phyloP scores from a whole-genome alignment of 495 filamentous ascomycete species.

The Geoglossum glabrum region DNA sequence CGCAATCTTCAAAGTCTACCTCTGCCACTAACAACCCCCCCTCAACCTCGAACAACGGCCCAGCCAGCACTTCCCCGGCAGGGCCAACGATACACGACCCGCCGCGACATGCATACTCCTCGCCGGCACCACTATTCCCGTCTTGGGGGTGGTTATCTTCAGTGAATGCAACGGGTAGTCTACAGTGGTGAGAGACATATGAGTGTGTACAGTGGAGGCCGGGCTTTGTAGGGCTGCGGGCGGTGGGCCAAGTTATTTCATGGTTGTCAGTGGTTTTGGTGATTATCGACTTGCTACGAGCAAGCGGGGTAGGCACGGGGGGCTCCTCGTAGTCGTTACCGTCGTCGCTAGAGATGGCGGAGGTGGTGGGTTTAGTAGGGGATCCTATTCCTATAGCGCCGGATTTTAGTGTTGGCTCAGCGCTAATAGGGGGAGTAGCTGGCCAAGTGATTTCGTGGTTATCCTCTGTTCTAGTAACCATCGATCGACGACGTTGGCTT shows the following conservation, averaged over 20 bases:
- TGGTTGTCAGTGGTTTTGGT: slow-evolving; percentile 27
- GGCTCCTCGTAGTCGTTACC: neutral
- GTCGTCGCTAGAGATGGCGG: neutral
- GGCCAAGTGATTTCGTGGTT: slow-evolving; percentile 35
- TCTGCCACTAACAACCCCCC: slow-evolving; percentile 27
- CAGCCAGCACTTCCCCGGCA: slow-evolving; percentile 52
- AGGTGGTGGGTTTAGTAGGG: neutral
- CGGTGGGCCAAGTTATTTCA: slow-evolving; percentile 30
- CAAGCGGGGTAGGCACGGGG: neutral
- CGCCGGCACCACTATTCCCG: slow-evolving; percentile 13
- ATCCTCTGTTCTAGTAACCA: slow-evolving; percentile 25
- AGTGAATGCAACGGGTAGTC: neutral
- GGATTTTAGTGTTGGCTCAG: neutral
- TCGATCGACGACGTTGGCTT: slow-evolving; percentile 9
- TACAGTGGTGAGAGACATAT: neutral
- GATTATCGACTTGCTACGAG: slow-evolving; percentile 15
- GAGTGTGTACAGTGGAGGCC: neutral
- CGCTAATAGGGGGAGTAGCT: neutral
- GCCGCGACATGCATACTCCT: slow-evolving; percentile 40
- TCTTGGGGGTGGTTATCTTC: neutral
- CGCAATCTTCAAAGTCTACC: slow-evolving; percentile 44
- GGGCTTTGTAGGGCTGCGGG: neutral
- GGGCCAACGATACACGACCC: slow-evolving; percentile 72
- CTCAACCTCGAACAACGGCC: slow-evolving; percentile 68
- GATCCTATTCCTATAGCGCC: neutral